Base-by-base conservation (phyloP, 2,329 filamentous ascomycete genomes). In the Xylaria sp. region DNA sequence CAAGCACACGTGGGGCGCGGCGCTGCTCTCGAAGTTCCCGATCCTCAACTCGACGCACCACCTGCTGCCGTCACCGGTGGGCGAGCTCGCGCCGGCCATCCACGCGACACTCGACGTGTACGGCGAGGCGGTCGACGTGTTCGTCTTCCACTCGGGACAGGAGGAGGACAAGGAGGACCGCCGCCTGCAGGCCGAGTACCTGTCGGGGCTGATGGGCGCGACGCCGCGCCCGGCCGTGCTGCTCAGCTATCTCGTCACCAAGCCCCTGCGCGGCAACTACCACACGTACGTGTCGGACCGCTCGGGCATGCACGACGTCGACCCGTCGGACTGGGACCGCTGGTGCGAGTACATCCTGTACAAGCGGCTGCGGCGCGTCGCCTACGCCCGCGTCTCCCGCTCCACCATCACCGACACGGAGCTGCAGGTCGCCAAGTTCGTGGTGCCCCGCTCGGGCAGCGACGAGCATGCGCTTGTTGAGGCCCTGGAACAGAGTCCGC, bases 301-400 rank as follows among this genome's bases (percentile, higher is more conserved):
- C 53, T 96, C 90, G 54, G 91, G 92, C 8, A 99, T 99, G 94
- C 87, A 90, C 67, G 94, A 99, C 68, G 94, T 99, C 45, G 94
- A 99, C 68, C 84, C 87, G 0, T 87, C 80, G 2, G 94, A 99
- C 71, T 96, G 92, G 92, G 94, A 99, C 72, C 81, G 94, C 50
- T 99, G 94, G 94, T 99, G 94, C 77, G 93, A 99, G 77, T 99
- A 99, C 73, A 97, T 99, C 62, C 77, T 99, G 21, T 99, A 91
- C 80, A 97, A 97, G 79, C 87, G 87, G 11, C 75, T 99, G 58
- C 88, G 87, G 73, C 83, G 93, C 57, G 88, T 89, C 0, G 93
- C 91, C 1, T 99, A 99, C 71, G 94, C 94, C 3, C 81, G 94
- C 49, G 88, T 99, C 48, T 93, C 89, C 66, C 82, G 94, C 64